Conservation (phyloP, 78 protist species). For the Bigelowiella natans region DNA sequence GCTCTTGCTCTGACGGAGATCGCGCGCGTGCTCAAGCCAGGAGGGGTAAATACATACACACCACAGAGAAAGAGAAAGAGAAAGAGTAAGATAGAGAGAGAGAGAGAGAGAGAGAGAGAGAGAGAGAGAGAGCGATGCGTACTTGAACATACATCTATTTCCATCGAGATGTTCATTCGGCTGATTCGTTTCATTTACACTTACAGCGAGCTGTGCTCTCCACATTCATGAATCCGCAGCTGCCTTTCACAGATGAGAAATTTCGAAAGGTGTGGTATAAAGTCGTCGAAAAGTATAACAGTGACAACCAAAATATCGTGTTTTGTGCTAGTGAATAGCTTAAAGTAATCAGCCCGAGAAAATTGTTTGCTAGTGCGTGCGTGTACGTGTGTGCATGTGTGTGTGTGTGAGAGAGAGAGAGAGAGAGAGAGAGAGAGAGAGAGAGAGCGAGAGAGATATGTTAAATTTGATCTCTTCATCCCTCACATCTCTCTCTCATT, state of each 20-base stretch:
- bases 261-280: neutral
- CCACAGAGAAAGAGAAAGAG: neutral
- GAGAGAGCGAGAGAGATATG: too few relatives aligned
- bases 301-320: too few relatives aligned
- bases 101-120: neutral
- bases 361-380: too few relatives aligned
- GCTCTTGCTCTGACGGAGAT: neutral
- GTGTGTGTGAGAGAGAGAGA: too few relatives aligned
- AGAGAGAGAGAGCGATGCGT: neutral
- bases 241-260: neutral
- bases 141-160: neutral
- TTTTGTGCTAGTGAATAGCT: too few relatives aligned
- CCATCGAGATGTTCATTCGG: neutral
- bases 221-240: neutral
- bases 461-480: too few relatives aligned
- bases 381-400: too few relatives aligned
- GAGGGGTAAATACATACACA: neutral
- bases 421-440: too few relatives aligned
- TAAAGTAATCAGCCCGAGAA: too few relatives aligned
- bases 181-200: neutral
- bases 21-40: neutral
- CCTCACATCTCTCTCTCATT: too few relatives aligned
- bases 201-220: neutral
- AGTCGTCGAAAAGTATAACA: too few relatives aligned
- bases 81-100: neutral